phyloP scores from a whole-genome alignment of 176 grass and related monocot species.

The Musa beccarii region DNA sequence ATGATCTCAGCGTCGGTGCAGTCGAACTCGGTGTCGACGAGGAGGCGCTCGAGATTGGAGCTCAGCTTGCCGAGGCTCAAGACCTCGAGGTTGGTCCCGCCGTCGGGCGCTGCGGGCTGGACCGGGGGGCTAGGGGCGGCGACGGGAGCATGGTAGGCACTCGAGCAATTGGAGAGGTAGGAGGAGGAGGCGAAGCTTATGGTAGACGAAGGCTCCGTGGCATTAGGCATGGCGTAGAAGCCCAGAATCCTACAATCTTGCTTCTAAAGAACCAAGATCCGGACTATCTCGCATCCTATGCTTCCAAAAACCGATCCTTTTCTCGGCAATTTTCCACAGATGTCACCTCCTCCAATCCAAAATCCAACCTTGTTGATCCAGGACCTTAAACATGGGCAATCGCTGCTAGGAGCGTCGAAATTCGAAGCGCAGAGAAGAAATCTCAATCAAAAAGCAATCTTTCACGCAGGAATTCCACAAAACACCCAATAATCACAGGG shows the following conservation, averaged over 20 bases:
- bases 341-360: background rate
- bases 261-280: slow-evolving; percentile 1
- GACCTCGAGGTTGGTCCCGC: slow-evolving; percentile 31
- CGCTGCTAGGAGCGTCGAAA: background rate
- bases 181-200: slow-evolving; percentile 20
- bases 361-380: background rate
- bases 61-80: slow-evolving; percentile 69
- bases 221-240: slow-evolving; percentile 3
- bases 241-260: background rate
- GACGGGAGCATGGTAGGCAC: background rate
- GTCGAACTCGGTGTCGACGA: slow-evolving; percentile 50
- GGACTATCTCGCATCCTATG: background rate
- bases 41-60: slow-evolving; percentile 63
- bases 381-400: background rate
- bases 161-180: slow-evolving; percentile 27
- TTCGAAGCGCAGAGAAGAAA: background rate
- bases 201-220: slow-evolving; percentile 17
- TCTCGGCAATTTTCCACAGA: background rate
- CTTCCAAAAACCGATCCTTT: background rate
- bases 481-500: background rate
- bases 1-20: slow-evolving; percentile 87
- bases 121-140: slow-evolving; percentile 16
- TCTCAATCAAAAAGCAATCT: background rate
- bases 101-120: slow-evolving; percentile 8
- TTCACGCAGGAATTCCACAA: background rate